phyloP scores from a whole-genome alignment of 495 filamentous ascomycete species.

The Penicillium psychrofluorescens region DNA sequence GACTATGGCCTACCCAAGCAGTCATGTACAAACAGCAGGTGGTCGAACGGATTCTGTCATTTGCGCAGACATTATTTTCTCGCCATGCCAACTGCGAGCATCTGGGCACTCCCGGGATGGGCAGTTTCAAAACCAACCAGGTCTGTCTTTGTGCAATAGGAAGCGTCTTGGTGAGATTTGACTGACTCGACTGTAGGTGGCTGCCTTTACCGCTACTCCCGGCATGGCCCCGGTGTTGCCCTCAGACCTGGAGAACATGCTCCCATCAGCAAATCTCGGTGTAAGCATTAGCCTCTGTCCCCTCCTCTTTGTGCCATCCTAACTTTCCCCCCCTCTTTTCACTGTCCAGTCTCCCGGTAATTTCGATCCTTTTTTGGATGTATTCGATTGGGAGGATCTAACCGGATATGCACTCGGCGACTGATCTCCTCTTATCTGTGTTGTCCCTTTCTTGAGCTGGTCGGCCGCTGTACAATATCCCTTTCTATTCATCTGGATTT shows the following conservation, averaged over 20 bases:
- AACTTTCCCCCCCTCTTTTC: background rate
- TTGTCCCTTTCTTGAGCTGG: too few species aligned
- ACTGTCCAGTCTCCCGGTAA: slow-evolving; percentile 23
- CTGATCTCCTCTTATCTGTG: slow-evolving; percentile 1
- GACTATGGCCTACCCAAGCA: slow-evolving; percentile 30
- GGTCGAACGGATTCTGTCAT: slow-evolving; percentile 29
- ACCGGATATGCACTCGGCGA: slow-evolving; percentile 26
- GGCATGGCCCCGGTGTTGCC: slow-evolving; percentile 18
- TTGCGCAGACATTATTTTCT: slow-evolving; percentile 31
- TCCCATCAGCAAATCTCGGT: slow-evolving; percentile 17
- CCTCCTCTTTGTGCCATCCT: background rate
- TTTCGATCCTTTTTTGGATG: slow-evolving; percentile 37
- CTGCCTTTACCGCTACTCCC: slow-evolving; percentile 18
- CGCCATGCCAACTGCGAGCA: slow-evolving; percentile 32
- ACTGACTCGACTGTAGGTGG: slow-evolving; percentile 7
- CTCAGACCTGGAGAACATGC: slow-evolving; percentile 19
- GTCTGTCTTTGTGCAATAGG: slow-evolving; percentile 4
- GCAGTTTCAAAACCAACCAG: slow-evolving; percentile 28
- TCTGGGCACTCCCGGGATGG: slow-evolving; percentile 26
- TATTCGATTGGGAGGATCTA: slow-evolving; percentile 39
- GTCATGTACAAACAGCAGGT: slow-evolving; percentile 32
- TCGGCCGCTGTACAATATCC: too few species aligned
- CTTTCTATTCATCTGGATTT: too few species aligned
- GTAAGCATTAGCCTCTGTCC: slow-evolving; percentile 19
- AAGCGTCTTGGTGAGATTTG: too few species aligned